phyloP scores from a whole-genome alignment of 768 basidiomycete species.

The Ramaria sp. region DNA sequence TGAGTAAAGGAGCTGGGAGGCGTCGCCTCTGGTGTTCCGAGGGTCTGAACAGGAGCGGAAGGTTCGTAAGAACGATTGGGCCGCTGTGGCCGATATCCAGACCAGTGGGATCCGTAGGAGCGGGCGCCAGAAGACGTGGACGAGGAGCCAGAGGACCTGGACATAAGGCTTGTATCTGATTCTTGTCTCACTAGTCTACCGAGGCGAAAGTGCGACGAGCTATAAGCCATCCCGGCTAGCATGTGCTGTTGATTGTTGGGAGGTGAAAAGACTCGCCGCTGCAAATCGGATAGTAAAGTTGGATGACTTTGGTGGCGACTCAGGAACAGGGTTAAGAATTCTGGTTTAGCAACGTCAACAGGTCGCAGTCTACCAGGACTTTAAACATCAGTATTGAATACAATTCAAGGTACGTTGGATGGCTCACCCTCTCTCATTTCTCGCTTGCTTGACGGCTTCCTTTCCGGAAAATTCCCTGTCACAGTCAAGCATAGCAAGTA shows the following conservation, averaged over 20 bases:
- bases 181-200: neutral
- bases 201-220: conserved; percentile 9
- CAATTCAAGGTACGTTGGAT: neutral
- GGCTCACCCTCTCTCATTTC: conserved; percentile 63
- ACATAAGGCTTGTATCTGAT: conserved; percentile 3
- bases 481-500: conserved; percentile 54
- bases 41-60: neutral
- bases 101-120: neutral
- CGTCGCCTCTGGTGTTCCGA: neutral
- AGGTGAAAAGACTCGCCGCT: conserved; percentile 35
- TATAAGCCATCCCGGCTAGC: neutral
- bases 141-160: conserved; percentile 3
- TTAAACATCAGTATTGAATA: neutral
- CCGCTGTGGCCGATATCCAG: neutral
- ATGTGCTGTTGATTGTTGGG: conserved; percentile 22
- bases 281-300: conserved; percentile 24
- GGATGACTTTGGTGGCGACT: neutral
- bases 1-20: neutral
- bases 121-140: conserved; percentile 3
- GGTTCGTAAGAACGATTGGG: neutral
- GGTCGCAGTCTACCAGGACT: conserved; percentile 42
- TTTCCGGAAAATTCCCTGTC: conserved; percentile 30
- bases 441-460: conserved; percentile 44
- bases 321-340: conserved; percentile 47
- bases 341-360: conserved; percentile 54